phyloP scores from a whole-genome alignment of 2,329 filamentous ascomycete genomes.

The Pestalotiopsis sp. region DNA sequence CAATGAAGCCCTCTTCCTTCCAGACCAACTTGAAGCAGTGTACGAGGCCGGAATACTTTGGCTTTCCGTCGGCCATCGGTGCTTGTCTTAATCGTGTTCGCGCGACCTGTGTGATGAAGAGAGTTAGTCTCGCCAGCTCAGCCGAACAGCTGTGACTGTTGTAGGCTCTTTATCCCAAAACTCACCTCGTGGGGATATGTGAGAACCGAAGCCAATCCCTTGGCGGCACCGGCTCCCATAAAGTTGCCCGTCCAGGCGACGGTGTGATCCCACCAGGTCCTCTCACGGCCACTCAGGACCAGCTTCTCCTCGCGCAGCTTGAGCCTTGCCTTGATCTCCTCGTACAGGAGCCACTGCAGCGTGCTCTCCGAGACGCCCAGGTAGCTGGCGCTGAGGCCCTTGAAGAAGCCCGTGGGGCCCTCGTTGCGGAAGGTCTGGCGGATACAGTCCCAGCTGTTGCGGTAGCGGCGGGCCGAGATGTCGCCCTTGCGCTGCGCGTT shows the following conservation, averaged over 20 bases:
- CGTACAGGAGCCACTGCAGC: conserved; percentile 91
- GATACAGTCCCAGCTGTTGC: conserved; percentile 86
- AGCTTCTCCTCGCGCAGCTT: conserved; percentile 63
- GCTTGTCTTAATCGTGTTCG: conserved; percentile 84
- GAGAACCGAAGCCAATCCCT: conserved; percentile 79
- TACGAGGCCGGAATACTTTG: conserved; percentile 85
- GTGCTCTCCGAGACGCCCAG: conserved; percentile 89
- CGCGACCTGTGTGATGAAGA: conserved; percentile 59
- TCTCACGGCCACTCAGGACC: conserved; percentile 60
- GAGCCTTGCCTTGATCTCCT: conserved; percentile 83
- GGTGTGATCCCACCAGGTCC: conserved; percentile 72
- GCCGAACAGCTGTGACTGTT: not conserved
- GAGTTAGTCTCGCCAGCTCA: not conserved
- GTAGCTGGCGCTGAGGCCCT: conserved; percentile 89
- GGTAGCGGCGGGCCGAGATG: conserved; percentile 68
- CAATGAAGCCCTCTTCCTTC: conserved; percentile 84
- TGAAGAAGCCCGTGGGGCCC: conserved; percentile 81
- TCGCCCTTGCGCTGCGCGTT: conserved; percentile 63
- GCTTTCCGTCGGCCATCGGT: conserved; percentile 69
- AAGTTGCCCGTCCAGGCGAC: conserved; percentile 80
- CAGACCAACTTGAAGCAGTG: conserved; percentile 89
- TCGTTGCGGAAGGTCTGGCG: conserved; percentile 80
- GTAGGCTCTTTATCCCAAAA: conserved; percentile 1
- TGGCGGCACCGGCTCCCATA: conserved; percentile 79
- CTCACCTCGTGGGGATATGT: conserved; percentile 91